Conservation (phyloP, 1,284 basidiomycete genomes). For the Trichosporon ovoides region DNA sequence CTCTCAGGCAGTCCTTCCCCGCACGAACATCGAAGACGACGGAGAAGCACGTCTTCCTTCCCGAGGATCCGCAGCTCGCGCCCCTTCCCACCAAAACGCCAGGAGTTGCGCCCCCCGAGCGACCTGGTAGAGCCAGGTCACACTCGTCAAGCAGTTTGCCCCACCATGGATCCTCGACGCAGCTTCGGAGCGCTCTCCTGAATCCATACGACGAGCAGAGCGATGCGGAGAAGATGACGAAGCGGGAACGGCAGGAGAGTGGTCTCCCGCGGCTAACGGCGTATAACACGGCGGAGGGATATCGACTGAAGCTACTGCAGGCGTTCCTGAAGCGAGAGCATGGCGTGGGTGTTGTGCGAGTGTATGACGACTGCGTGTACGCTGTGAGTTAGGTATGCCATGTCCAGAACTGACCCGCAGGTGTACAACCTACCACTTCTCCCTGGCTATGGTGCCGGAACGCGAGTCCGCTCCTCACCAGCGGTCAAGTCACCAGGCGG, state of each 20-base stretch:
- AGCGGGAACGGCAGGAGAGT: slow-evolving; percentile 65
- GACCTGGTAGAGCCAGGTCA: slow-evolving; percentile 14
- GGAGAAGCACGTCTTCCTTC: slow-evolving; percentile 84
- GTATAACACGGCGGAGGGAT: slow-evolving; percentile 77
- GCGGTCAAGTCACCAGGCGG: slow-evolving; percentile 58
- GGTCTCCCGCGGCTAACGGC: slow-evolving; percentile 74
- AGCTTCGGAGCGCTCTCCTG: slow-evolving; percentile 2
- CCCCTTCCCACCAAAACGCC: slow-evolving; percentile 52
- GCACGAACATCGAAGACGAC: slow-evolving; percentile 83
- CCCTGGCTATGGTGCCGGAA: slow-evolving; percentile 80
- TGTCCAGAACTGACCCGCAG: slow-evolving; percentile 53
- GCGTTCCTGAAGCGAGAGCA: slow-evolving; percentile 89
- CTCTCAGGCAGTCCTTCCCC: slow-evolving; percentile 48
- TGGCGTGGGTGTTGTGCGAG: slow-evolving; percentile 71
- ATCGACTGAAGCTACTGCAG: slow-evolving; percentile 69
- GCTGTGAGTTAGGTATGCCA: slow-evolving; percentile 73
- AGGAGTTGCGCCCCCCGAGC: slow-evolving; percentile 29
- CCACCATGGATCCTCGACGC: neutral
- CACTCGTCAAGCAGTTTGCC: neutral
- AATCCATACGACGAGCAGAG: slow-evolving; percentile 34
- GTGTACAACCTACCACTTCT: slow-evolving; percentile 87
- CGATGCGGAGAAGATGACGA: slow-evolving; percentile 55
- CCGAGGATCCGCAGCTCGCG: slow-evolving; percentile 82
- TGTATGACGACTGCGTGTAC: slow-evolving; percentile 90
- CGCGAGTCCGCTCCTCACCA: slow-evolving; percentile 76